phyloP scores from a whole-genome alignment of 352 stramenopile genomes.

The Pythium apleroticum region DNA sequence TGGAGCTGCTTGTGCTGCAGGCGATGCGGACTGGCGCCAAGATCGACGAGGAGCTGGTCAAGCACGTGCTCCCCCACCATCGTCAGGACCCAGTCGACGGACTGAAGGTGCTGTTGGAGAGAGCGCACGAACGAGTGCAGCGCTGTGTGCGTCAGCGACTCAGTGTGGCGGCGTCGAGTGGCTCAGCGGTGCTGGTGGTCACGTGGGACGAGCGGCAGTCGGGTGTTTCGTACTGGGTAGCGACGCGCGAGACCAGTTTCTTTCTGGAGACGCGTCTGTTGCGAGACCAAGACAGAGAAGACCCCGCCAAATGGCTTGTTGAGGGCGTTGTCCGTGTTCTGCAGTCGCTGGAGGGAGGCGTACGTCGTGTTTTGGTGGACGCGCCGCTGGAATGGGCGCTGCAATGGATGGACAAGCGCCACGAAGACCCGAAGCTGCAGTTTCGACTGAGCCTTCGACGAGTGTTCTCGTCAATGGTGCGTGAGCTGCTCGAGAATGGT shows the following conservation, averaged over 20 bases:
- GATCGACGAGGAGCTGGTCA: conserved; percentile 10
- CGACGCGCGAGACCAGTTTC: conserved; percentile 5
- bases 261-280: conserved; percentile 6
- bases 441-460: background rate
- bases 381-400: background rate
- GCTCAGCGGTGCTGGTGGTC: background rate
- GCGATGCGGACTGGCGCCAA: background rate
- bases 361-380: conserved; percentile 1
- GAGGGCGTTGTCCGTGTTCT: conserved; percentile 1
- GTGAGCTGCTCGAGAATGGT: conserved; percentile 1
- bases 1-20: conserved; percentile 21
- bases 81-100: background rate
- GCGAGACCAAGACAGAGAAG: background rate
- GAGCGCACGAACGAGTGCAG: conserved; percentile 6
- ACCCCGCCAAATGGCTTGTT: background rate
- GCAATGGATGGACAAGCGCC: background rate
- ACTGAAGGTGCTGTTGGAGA: background rate
- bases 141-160: background rate
- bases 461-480: background rate
- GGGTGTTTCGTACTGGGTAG: background rate
- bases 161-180: background rate
- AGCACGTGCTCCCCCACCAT: conserved; percentile 5
- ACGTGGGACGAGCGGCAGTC: background rate
- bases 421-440: background rate
- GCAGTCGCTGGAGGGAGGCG: background rate